These are phyloP conservation scores for Malania oleifera DNA, from an alignment of 164 flowering plant genomes.

Conservation along the genomic window DNA sequence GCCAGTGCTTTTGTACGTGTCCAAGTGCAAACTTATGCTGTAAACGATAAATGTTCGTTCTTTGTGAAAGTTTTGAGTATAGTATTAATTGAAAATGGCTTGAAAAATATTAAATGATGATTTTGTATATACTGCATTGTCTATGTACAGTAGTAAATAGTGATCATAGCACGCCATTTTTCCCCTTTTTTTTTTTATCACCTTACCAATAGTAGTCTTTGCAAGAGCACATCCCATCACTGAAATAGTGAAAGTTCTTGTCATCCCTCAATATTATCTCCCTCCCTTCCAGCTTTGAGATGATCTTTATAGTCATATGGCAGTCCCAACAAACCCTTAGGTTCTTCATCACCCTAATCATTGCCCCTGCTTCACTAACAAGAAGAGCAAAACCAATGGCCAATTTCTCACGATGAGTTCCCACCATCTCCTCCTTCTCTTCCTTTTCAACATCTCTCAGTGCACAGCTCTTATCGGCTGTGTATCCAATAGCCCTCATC, in stretches of 20 bases:
- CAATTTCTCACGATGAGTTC: conserved; percentile 69
- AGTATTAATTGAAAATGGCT: too few species aligned
- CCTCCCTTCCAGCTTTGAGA: conserved; percentile 52
- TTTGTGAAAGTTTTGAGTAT: too few species aligned
- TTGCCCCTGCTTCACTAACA: conserved; percentile 31
- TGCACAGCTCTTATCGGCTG: conserved; percentile 44
- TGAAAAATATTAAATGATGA: too few species aligned
- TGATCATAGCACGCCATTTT: too few species aligned
- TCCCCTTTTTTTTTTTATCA: too few species aligned
- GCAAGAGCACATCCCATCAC: conserved; percentile 55
- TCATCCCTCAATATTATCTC: conserved; percentile 66
- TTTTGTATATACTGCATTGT: too few species aligned
- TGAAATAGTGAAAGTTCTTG: conserved; percentile 58
- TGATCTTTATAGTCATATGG: conserved; percentile 49
- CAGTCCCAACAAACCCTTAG: conserved; percentile 65
- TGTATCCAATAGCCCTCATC: conserved; percentile 48
- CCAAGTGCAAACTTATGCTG: too few species aligned
- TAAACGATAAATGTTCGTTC: too few species aligned
- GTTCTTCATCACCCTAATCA: conserved; percentile 67
- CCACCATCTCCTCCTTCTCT: conserved; percentile 71
- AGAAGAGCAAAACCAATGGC: conserved; percentile 59
- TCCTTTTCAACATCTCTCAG: conserved; percentile 73
- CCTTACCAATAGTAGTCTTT: conserved; percentile 61
- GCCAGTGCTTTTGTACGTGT: too few species aligned
- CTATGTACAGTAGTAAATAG: too few species aligned